These are phyloP conservation scores for Aspergillus brasiliensis DNA, from an alignment of 2,329 filamentous ascomycete genomes.

Conservation along the genomic window DNA sequence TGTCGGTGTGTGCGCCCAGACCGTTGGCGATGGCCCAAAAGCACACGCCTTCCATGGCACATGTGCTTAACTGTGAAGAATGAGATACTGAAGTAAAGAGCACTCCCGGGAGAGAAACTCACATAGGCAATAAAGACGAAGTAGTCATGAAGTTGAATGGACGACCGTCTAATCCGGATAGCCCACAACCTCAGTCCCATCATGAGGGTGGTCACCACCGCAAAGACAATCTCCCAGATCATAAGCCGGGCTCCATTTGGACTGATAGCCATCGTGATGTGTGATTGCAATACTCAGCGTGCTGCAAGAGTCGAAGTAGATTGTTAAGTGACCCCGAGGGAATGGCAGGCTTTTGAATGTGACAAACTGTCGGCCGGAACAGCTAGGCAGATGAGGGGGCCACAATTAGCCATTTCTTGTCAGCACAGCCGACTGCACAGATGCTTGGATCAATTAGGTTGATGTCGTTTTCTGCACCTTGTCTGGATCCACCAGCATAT, in stretches of 20 bases:
- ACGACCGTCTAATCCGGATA: background rate
- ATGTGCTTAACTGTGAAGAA: background rate
- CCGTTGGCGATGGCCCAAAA: slow-evolving; percentile 1
- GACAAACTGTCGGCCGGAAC: too few relatives aligned
- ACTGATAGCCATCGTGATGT: too few relatives aligned
- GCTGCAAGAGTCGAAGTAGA: too few relatives aligned
- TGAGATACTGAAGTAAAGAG: background rate
- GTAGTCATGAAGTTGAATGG: background rate
- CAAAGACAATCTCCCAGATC: background rate
- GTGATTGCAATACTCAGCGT: too few relatives aligned
- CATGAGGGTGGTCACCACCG: background rate
- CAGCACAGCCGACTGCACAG: too few relatives aligned
- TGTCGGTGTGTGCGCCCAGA: background rate
- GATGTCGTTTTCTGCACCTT: too few relatives aligned
- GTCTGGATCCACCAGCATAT: too few relatives aligned
- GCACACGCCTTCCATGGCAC: background rate
- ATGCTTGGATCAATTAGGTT: too few relatives aligned
- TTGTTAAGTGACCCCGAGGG: too few relatives aligned
- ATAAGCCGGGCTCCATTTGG: background rate
- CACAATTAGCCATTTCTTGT: too few relatives aligned
- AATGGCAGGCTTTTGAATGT: too few relatives aligned
- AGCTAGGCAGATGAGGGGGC: too few relatives aligned
- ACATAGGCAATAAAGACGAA: background rate
- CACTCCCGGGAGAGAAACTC: background rate
- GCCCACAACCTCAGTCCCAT: background rate